phyloP scores from a whole-genome alignment of 2,329 filamentous ascomycete species.

The Colletotrichum trifolii region DNA sequence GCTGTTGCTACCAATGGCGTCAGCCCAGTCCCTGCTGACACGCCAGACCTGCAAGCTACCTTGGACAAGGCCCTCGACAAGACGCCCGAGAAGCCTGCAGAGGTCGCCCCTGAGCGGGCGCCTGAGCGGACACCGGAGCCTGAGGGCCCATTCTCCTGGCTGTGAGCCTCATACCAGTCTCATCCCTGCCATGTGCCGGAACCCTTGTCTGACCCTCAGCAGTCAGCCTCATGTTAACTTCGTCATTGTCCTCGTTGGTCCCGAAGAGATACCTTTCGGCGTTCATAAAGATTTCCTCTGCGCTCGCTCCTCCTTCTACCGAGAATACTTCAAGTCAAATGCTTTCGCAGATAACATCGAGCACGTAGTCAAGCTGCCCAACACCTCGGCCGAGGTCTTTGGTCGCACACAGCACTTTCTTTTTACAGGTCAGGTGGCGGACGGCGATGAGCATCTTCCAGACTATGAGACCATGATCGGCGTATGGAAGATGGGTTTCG shows the following conservation, averaged over 20 bases:
- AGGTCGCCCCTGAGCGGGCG: not conserved
- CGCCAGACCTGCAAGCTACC: not conserved
- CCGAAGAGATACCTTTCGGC: conserved; percentile 64
- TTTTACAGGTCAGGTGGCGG: conserved; percentile 61
- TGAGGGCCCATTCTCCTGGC: conserved; percentile 48
- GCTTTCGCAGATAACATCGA: conserved; percentile 55
- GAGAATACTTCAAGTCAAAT: conserved; percentile 53
- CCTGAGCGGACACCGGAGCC: not conserved
- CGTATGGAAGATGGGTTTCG: conserved; percentile 66
- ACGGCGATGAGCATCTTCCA: conserved; percentile 54
- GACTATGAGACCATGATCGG: conserved; percentile 66
- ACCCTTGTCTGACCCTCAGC: conserved; percentile 16
- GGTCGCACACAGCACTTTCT: conserved; percentile 66
- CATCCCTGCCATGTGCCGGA: conserved; percentile 9
- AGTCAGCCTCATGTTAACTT: conserved; percentile 67
- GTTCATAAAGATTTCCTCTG: conserved; percentile 70
- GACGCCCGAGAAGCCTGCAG: not conserved
- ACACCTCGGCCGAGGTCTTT: conserved; percentile 62
- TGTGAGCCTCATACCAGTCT: conserved; percentile 43
- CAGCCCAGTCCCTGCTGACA: not conserved
- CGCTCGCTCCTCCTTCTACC: conserved; percentile 61
- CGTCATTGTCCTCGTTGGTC: conserved; percentile 65
- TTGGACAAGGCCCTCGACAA: not conserved
- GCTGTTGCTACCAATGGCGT: conserved; percentile 23
- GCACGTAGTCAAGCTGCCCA: conserved; percentile 60